Base-by-base conservation (phyloP, 2,329 filamentous ascomycete genomes). In the Stagonosporopsis cucurbitacearum region DNA sequence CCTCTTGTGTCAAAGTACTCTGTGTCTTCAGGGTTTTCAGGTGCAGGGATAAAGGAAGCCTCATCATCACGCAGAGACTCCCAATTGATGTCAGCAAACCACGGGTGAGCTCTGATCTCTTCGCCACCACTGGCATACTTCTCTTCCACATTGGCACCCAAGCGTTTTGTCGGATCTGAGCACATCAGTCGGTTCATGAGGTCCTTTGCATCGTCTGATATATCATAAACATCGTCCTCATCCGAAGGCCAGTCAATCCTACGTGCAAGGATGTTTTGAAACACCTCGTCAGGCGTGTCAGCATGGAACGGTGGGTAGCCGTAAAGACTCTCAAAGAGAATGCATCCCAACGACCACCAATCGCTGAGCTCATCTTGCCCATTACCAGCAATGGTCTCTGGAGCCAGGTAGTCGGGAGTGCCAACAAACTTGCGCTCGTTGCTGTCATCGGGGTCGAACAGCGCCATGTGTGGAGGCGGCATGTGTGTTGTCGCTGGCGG, bases 311-410 rank as follows among this genome's bases (percentile, higher is more conserved):
- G 95, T 0, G 95, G 95, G 54, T 91, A 89, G 1, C 95, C 95
- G 70, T 91, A 98, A 2, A 99, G 80, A 64, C 96, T 97, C 70
- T 99, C 95, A 68, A 97, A 99, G 76, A 98, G 80, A 66, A 99
- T 98, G 74, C 96, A 99, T 0, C 95, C 95, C n/a, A 99, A 84
- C 20, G 95, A 98, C 95, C 95, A 99, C 95, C 95, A 99, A 86
- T 99, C 95, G 72, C 95, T 98, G 64, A 94, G 95, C 75, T 98
- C 94, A 70, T 99, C 95, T 75, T 99, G 95, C 1, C 94, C 92
- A 63, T 92, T 88, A 45, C 96, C 95, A 63, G 92, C 93, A 71
- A 99, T 96, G 0, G 96, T 99, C 73, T 99, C 96, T 0, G 95
- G 95, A 0, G 95, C 95, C 13, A 99, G 84, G 72, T 99, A 99